Conservation (phyloP, 2,329 filamentous ascomycete genomes). For the Aspergillus udagawae region DNA sequence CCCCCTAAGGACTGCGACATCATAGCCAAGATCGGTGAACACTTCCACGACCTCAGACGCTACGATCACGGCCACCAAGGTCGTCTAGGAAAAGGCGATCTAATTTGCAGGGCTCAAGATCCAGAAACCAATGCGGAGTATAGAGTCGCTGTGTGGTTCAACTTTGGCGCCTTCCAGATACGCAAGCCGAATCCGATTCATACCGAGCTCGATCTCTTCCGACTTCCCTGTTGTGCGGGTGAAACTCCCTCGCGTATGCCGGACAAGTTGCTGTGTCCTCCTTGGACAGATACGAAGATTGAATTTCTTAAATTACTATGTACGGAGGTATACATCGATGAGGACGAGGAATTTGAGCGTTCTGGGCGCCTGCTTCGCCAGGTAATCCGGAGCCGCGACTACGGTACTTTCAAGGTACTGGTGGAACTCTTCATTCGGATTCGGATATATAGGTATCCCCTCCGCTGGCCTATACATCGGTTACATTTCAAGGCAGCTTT, state of each 20-base stretch:
- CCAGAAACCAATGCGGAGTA: conserved; percentile 12
- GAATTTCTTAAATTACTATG: conserved; percentile 37
- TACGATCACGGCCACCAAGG: conserved; percentile 21
- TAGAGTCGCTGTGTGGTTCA: conserved; percentile 36
- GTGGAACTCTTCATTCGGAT: conserved; percentile 28
- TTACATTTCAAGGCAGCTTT: conserved; percentile 30
- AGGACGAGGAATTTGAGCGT: conserved; percentile 25
- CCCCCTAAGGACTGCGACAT: conserved; percentile 17
- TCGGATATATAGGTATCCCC: conserved; percentile 28
- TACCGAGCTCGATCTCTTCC: conserved; percentile 32
- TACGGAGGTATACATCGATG: conserved; percentile 35
- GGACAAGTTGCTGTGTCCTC: conserved; percentile 33
- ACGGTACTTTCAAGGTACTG: conserved; percentile 29
- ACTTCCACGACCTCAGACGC: conserved; percentile 19
- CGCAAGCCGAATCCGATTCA: conserved; percentile 23
- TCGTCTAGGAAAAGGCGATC: conserved; percentile 28
- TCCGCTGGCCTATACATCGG: conserved; percentile 31
- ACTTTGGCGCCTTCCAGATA: conserved; percentile 35
- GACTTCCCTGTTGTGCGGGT: conserved; percentile 27
- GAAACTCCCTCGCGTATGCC: conserved; percentile 33
- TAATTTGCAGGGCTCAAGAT: conserved; percentile 22
- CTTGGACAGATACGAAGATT: conserved; percentile 38
- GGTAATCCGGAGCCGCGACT: conserved; percentile 33
- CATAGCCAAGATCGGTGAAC: conserved; percentile 21
- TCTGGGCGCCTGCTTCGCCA: conserved; percentile 29